These are phyloP conservation scores for Candolleomyces eurysporus DNA, from an alignment of 768 basidiomycete genomes.

Conservation along the genomic window DNA sequence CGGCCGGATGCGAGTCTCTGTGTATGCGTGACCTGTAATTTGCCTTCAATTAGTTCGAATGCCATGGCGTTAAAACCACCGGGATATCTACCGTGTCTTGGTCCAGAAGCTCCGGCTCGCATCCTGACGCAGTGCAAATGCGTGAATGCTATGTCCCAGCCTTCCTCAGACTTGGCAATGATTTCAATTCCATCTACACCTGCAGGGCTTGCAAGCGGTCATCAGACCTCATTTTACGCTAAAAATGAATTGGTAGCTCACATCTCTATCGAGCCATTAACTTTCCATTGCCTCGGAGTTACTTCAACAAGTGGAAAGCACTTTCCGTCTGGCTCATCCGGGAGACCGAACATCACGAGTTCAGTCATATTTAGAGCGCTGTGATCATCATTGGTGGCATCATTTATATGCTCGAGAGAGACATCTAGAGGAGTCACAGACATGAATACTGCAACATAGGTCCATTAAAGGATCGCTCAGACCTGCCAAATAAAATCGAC, in stretches of 20 bases:
- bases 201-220: not conserved
- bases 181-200: not conserved
- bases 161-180: too few relatives aligned
- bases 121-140: not conserved
- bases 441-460: not conserved
- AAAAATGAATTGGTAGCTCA: not conserved
- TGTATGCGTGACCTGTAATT: not conserved
- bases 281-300: not conserved
- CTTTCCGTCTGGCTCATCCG: not conserved
- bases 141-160: not conserved
- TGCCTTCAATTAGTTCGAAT: too few relatives aligned
- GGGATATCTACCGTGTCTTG: not conserved
- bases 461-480: not conserved
- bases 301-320: not conserved
- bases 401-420: not conserved
- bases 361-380: too few relatives aligned
- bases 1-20: too few relatives aligned
- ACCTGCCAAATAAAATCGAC: not conserved
- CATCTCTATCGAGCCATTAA: not conserved
- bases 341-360: not conserved
- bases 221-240: too few relatives aligned
- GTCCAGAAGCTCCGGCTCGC: not conserved
- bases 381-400: not conserved
- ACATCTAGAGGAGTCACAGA: not conserved
- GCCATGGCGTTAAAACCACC: too few relatives aligned